These are phyloP conservation scores for Hylodesmum podocarpum DNA, from an alignment of 306 rosid species.

Conservation along the genomic window DNA sequence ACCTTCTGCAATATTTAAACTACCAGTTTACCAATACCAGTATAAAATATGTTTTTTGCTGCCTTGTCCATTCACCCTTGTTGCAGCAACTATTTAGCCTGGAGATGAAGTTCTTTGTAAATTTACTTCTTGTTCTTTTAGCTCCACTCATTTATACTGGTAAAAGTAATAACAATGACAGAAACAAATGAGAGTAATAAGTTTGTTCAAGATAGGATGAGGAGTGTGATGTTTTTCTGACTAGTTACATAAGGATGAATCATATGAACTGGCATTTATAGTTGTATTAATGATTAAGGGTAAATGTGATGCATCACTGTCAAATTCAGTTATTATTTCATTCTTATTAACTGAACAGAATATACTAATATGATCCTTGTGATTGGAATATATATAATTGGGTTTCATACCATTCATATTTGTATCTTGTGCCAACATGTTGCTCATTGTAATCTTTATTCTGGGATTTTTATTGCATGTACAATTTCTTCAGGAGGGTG, in stretches of 20 bases:
- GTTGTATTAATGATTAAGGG: constrained; percentile 3
- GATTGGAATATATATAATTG: not conserved
- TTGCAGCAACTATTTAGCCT: not conserved
- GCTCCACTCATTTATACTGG: not conserved
- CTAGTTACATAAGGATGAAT: not conserved
- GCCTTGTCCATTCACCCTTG: not conserved
- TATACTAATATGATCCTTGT: constrained; percentile 7
- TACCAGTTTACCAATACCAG: not conserved
- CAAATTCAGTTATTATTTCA: not conserved
- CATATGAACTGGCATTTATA: not conserved
- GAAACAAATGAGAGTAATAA: not conserved
- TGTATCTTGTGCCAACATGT: constrained; percentile 1
- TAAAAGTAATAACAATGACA: not conserved
- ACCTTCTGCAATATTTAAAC: not conserved
- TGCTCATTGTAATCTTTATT: constrained; percentile 11
- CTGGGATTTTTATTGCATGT: constrained; percentile 7
- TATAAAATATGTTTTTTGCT: not conserved
- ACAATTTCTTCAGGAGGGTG: constrained; percentile 48
- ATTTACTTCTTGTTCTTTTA: not conserved
- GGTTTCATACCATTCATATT: constrained; percentile 1
- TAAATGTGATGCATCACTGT: not conserved
- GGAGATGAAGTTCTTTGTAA: not conserved
- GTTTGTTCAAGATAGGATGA: not conserved
- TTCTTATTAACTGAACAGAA: not conserved
- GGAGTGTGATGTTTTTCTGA: constrained; percentile 14